Base-by-base conservation (phyloP, 2,329 filamentous ascomycete genomes). In the Alternaria longipes region DNA sequence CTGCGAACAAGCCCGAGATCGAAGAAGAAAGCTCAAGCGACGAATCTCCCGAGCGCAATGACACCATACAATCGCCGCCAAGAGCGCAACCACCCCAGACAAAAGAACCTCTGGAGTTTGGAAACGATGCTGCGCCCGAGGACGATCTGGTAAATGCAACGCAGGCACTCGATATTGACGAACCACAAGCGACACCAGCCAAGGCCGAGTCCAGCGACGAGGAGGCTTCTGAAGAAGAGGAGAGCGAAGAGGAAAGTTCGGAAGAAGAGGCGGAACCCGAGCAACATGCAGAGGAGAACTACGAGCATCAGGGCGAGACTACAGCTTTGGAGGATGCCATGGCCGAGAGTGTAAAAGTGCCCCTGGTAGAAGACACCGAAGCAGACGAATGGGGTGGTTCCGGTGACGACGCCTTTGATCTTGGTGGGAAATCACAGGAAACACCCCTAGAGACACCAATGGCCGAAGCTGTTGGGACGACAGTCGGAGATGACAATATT, bases 271-370 rank as follows among this genome's bases (percentile, higher is more conserved):
- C 49, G 4, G 50, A 53, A 7, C 41, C 63, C 3, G 66, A 67
- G 24, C 67, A 70, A 34, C 68, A 68, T 22, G 65, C 69, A 12
- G 74, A 74, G 34, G 74, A 74, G 34, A 69, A 79, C 41, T 84
- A 84, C 64, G 82, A 84, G 58, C 79, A 82, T 60, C 82, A 85
- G 59, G 79, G 82, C 41, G 80, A 82, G 51, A 73, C 73, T 0
- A 81, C 81, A 5, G 72, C 80, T 9, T 68, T 84, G 64, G 82
- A 84, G 53, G 78, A 82, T 22, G 82, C 82, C 22, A 69, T 82
- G 24, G 75, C 80, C 20, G 82, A 84, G 54, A 80, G 79, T 54
- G 76, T 73, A 12, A 71, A 74, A 32, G 78, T 74, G 11, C 80
- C 82, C 5, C 65, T 84, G 40, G 73, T 84, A 44, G 70, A 76